Base-by-base conservation (phyloP, 768 basidiomycete species). In the Amanita thiersii region DNA sequence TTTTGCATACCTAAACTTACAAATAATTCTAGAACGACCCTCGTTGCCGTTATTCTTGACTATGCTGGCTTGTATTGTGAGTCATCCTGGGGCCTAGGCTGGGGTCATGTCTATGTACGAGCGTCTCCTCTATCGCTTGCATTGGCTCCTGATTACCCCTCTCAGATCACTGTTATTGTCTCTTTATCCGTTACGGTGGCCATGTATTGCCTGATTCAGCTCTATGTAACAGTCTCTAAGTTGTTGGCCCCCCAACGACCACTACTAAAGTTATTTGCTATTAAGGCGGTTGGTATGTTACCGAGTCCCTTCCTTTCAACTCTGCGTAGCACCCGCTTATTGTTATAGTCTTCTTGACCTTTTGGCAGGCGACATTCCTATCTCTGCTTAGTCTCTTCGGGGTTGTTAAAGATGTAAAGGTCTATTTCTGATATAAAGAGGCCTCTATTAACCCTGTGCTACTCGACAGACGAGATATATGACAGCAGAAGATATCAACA, bases 171-270 rank as follows among this genome's bases (percentile, higher is more conserved):
- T 2, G 52, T 71, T 25, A 60, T 81, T 32, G 73, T 85, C 28
- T 83, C 82, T 1, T 50, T 81, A 26, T 85, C 83, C 0, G 84
- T 89, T 12, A 72, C 82, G 0, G 54, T 86, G 40, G 81, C 83
- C 23, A 86, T 86, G 83, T 88, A 83, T 55, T 83, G 81, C 54
- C 57, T 84, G 44, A 60, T 88, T 15, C 85, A 87, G 54, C 60
- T 89, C 12, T 86, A 83, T 51, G 48, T 84, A 5, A 59, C 74
- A 0, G 66, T 86, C 11, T 58, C 75, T 5, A 58, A 57, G 9
- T 62, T 75, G 32, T 63, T 88, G n/a, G 61, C 68, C 7, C 73
- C 70, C 0, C 73, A 75, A 40, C 67, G 69, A 37, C 85, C 84
- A 2, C 52, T 86, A 11, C 57, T 85, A 14, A 84, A 85, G 55